Conservation (phyloP, 768 basidiomycete genomes). For the Piloderma croceum region DNA sequence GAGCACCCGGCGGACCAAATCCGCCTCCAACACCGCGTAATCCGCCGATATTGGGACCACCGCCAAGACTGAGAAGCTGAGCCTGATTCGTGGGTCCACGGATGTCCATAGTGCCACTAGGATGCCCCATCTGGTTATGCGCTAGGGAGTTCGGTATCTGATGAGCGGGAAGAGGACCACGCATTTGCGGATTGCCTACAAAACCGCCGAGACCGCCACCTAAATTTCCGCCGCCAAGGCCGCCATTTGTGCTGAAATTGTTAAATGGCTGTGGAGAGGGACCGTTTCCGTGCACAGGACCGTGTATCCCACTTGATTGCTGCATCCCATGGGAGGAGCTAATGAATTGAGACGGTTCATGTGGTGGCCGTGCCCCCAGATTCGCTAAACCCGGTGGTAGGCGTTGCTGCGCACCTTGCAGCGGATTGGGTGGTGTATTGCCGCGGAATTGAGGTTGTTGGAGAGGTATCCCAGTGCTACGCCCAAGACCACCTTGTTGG, state of each 20-base stretch:
- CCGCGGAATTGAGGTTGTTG: slow-evolving; percentile 66
- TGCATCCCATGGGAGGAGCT: slow-evolving; percentile 37
- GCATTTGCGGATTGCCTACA: slow-evolving; percentile 37
- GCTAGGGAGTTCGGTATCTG: slow-evolving; percentile 44
- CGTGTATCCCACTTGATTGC: slow-evolving; percentile 41
- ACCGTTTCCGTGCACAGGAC: slow-evolving; percentile 40
- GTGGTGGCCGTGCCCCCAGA: slow-evolving; percentile 75
- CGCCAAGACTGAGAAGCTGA: slow-evolving; percentile 43
- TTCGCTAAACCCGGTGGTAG: slow-evolving; percentile 79
- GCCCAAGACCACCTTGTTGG: slow-evolving; percentile 45
- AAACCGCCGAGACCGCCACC: slow-evolving; percentile 18
- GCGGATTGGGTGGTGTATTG: slow-evolving; percentile 57
- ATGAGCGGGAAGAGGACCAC: slow-evolving; percentile 46
- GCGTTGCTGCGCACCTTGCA: slow-evolving; percentile 50
- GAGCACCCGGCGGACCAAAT: slow-evolving; percentile 43
- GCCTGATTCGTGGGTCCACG: slow-evolving; percentile 39
- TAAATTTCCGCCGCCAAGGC: slow-evolving; percentile 38
- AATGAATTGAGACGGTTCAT: slow-evolving; percentile 65
- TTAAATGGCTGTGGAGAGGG: slow-evolving; percentile 47
- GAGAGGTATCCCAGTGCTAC: slow-evolving; percentile 48
- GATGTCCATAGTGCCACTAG: slow-evolving; percentile 45
- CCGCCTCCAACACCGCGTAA: slow-evolving; percentile 44
- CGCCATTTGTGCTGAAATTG: slow-evolving; percentile 42
- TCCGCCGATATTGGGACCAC: slow-evolving; percentile 38
- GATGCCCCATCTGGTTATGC: slow-evolving; percentile 49